A percentile compares a stretch with the other conserved stretches of the same genome.
These are phyloP conservation scores for Echites panduratus DNA, from an alignment of 257 asterid species.

Conservation along the genomic window DNA sequence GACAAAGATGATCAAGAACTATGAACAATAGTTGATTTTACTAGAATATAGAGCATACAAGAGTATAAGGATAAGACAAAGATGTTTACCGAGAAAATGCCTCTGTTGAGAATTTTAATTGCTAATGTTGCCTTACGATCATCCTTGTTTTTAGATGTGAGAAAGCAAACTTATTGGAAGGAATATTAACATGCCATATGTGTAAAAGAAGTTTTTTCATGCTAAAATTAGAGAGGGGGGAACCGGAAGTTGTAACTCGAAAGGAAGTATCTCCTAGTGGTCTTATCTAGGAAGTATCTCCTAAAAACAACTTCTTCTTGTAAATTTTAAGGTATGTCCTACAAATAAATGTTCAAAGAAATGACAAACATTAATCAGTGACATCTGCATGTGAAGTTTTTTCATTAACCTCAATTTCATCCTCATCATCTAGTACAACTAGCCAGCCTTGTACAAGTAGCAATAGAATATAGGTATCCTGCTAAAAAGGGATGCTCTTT, in stretches of 20 bases:
- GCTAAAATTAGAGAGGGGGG: constrained; percentile 1
- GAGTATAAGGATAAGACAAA: too few species aligned
- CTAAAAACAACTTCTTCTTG: constrained; percentile 12
- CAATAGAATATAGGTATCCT: constrained; percentile 29
- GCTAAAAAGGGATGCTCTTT: neutral
- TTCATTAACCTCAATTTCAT: constrained; percentile 52
- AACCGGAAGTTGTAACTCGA: constrained; percentile 48
- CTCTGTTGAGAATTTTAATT: too few species aligned
- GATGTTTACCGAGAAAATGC: too few species aligned
- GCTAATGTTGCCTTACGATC: constrained; percentile 70
- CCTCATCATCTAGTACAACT: constrained; percentile 80
- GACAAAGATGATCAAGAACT: too few species aligned
- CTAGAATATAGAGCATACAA: too few species aligned
- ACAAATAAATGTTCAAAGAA: constrained; percentile 14
- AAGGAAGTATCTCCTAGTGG: constrained; percentile 60
- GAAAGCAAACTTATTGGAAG: constrained; percentile 17
- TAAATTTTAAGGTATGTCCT: neutral
- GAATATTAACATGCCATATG: neutral
- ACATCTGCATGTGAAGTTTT: constrained; percentile 30
- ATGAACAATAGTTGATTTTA: too few species aligned
- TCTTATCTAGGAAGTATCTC: constrained; percentile 28
- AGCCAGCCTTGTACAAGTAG: too few species aligned
- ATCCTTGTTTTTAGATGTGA: constrained; percentile 44
- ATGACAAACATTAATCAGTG: constrained; percentile 38
- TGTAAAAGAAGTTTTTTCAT: neutral